Base-by-base conservation (phyloP, 805 yeast species). In the Ogataea corticis region DNA sequence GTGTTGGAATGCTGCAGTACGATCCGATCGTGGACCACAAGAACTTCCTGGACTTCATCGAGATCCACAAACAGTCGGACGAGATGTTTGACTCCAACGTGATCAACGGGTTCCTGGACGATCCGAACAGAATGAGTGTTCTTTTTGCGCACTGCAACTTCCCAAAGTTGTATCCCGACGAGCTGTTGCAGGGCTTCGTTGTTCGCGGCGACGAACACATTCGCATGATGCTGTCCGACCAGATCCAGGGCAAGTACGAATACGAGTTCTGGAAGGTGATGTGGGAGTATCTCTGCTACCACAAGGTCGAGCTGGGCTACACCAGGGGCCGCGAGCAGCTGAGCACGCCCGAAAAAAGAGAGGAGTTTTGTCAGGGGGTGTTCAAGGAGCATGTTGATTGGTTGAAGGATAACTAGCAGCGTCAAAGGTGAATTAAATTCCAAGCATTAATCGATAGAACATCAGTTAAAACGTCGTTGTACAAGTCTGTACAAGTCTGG, bases 1-100 rank as follows among this genome's bases (percentile, higher is more conserved):
- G 80, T 1, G 68, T 73, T 9, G 77, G 72, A 4, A 75, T 75
- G 79, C 71, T 77, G 1, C 80, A 75, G 50, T 71, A 57, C 45
- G 76, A 75, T 51, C 78, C 79, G 0, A 64, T 66, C 1, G 63
- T 65, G 44, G 79, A 75, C 42, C 51, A 53, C 23, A 44, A 55
- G 41, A 46, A 44, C 23, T 56, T 46, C 43, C 35, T 41, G 23
- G 59, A 56, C 25, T 55, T 55, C 23, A 38, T 48, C 12, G 55
- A 51, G 17, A 39, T 49, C 4, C 54, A 55, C 42, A 46, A 50
- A 23, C 33, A 45, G 27, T 49, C 56, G 6, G 57, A 51, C 15
- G 56, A 56, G 33, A 31, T 33, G 18, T 50, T 48, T 27, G 55
- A 49, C 15, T 45, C 54, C 2, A 18, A 33, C 3, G 39, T 39